A percentile compares a stretch with the other conserved stretches of the same genome.
Conservation (phyloP, 306 rosid species). For the Mucuna pruriens region DNA sequence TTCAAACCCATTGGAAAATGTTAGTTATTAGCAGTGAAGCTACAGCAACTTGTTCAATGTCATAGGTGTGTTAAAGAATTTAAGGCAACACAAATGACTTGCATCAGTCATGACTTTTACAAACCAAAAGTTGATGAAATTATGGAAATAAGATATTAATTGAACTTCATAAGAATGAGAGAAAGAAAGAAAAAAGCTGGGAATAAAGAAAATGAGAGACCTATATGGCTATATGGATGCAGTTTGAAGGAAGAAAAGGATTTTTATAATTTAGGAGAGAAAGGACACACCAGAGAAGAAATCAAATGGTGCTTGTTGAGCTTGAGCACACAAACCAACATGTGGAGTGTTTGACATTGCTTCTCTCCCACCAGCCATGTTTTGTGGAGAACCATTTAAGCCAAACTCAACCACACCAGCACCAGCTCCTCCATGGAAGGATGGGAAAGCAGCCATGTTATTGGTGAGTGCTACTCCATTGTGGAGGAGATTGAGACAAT, state of each 20-base stretch:
- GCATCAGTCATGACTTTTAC: conserved; percentile 18
- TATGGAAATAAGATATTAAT: background rate
- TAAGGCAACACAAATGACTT: background rate
- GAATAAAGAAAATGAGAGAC: background rate
- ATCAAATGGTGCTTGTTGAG: conserved; percentile 56
- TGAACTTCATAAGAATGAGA: background rate
- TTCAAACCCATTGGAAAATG: background rate
- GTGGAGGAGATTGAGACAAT: conserved; percentile 30
- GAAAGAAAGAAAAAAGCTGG: background rate
- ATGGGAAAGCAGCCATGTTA: conserved; percentile 32
- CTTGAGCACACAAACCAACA: conserved; percentile 28
- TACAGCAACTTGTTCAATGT: background rate
- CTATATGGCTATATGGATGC: background rate
- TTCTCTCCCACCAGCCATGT: conserved; percentile 51
- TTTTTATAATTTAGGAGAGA: background rate
- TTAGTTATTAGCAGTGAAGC: background rate
- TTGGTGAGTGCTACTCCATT: conserved; percentile 32
- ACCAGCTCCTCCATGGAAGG: conserved; percentile 36
- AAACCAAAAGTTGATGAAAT: background rate
- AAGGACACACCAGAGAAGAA: conserved; percentile 61
- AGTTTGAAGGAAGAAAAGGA: background rate
- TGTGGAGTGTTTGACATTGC: conserved; percentile 43
- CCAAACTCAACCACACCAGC: conserved; percentile 47
- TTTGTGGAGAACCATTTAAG: conserved; percentile 42
- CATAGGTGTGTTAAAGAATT: background rate